These are phyloP conservation scores for Cyberlindnera euphorbiiphila DNA, from an alignment of 805 yeast genomes.

Conservation along the genomic window DNA sequence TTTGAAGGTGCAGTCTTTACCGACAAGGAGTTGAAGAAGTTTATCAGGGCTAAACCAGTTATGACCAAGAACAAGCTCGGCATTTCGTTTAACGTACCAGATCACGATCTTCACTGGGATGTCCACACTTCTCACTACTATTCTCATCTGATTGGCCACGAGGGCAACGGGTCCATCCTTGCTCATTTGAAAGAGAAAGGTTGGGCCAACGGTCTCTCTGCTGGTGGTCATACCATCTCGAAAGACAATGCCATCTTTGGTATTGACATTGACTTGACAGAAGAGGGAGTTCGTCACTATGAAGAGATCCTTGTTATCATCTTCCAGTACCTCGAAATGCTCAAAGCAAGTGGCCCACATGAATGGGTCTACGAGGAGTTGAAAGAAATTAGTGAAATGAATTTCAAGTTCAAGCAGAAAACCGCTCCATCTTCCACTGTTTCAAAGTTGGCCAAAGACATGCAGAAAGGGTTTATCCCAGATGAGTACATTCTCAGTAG, in stretches of 20 bases:
- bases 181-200: conserved; percentile 64
- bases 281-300: conserved; percentile 63
- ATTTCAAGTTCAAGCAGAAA: conserved; percentile 81
- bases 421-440: conserved; percentile 67
- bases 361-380: conserved; percentile 81
- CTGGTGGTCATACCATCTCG: conserved; percentile 66
- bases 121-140: conserved; percentile 66
- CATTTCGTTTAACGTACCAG: conserved; percentile 74
- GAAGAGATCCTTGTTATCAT: conserved; percentile 51
- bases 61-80: conserved; percentile 71
- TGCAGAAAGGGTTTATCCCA: conserved; percentile 62
- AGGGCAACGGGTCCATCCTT: conserved; percentile 80
- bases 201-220: conserved; percentile 76
- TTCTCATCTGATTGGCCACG: conserved; percentile 89
- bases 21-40: conserved; percentile 43
- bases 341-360: conserved; percentile 57
- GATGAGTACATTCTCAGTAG: conserved; percentile 57
- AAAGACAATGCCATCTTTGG: conserved; percentile 64
- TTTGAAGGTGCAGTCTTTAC: conserved; percentile 49
- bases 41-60: conserved; percentile 73
- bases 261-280: conserved; percentile 74
- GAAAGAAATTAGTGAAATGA: conserved; percentile 58
- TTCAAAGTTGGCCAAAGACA: conserved; percentile 55
- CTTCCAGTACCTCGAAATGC: conserved; percentile 71
- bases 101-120: conserved; percentile 62